Conservation (phyloP, 1,139 yeast species). For the Geotrichum fermentans region DNA sequence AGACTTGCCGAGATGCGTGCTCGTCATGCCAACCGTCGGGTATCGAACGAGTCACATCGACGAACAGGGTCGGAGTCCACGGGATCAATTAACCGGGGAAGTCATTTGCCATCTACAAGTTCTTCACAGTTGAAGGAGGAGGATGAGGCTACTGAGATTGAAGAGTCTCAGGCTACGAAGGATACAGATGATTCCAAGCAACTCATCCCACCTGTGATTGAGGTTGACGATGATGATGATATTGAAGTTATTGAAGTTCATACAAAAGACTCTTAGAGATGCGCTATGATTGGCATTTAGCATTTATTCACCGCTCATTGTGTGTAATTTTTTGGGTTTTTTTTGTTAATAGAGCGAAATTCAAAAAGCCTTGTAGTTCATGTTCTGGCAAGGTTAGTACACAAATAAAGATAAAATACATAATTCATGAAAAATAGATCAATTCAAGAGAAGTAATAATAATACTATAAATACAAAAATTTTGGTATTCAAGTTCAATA, state of each 20-base stretch:
- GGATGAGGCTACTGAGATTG: slow-evolving; percentile 1
- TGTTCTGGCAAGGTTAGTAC: no score
- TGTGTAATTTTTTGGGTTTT: neutral
- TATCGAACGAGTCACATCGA: slow-evolving; percentile 1
- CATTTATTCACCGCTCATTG: neutral
- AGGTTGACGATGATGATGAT: slow-evolving; percentile 6
- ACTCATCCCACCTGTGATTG: neutral
- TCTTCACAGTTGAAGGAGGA: slow-evolving; percentile 1
- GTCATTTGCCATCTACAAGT: neutral
- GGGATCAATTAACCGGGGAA: neutral
- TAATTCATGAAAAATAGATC: no score
- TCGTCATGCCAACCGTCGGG: slow-evolving; percentile 18
- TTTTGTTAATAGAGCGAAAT: no score
- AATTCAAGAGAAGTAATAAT: no score
- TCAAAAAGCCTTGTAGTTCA: no score
- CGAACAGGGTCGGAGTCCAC: slow-evolving; percentile 2
- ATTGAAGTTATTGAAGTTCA: slow-evolving; percentile 7
- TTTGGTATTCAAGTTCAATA: no score
- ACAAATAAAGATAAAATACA: no score
- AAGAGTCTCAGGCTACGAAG: neutral
- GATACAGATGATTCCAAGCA: neutral
- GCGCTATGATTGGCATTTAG: neutral
- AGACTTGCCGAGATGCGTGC: slow-evolving; percentile 21
- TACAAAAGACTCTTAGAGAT: neutral
- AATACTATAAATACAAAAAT: no score